Conservation (phyloP, 139 green algal genomes). For the Dunaliella primolecta region DNA sequence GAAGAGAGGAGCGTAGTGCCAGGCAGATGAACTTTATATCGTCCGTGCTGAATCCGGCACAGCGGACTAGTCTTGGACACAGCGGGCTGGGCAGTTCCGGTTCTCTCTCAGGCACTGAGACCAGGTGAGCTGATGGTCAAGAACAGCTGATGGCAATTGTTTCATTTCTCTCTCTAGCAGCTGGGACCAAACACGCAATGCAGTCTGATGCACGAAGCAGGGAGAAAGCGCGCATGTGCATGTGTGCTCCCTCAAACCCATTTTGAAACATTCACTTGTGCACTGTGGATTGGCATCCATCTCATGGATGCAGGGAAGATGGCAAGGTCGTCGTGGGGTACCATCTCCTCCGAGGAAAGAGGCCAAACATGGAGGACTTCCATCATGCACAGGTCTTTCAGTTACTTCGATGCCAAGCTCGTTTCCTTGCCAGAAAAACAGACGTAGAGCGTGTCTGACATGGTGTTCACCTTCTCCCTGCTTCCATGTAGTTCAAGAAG, state of each 20-base stretch:
- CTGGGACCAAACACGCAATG: neutral
- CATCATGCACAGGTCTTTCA: constrained; percentile 62
- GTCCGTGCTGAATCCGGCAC: neutral
- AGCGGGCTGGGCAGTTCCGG: neutral
- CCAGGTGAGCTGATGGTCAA: neutral
- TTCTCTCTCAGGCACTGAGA: neutral
- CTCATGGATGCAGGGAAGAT: constrained; percentile 65
- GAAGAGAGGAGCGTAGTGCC: neutral
- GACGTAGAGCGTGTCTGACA: no score
- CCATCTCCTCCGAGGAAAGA: constrained; percentile 68
- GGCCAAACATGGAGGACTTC: constrained; percentile 81
- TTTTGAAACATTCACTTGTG: neutral
- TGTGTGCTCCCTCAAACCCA: neutral
- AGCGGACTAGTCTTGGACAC: neutral
- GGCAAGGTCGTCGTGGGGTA: constrained; percentile 67
- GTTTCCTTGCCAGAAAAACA: no score
- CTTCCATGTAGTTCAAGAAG: constrained; percentile 53
- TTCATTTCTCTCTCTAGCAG: neutral
- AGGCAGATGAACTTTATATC: neutral
- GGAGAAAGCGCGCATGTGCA: neutral
- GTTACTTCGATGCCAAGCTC: no score
- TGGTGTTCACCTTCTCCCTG: no score
- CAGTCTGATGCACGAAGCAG: no score
- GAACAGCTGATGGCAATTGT: neutral
- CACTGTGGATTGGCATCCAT: no score